These are phyloP conservation scores for Vitis hybrid DNA, from an alignment of 177 flowering plant species.

Conservation along the genomic window DNA sequence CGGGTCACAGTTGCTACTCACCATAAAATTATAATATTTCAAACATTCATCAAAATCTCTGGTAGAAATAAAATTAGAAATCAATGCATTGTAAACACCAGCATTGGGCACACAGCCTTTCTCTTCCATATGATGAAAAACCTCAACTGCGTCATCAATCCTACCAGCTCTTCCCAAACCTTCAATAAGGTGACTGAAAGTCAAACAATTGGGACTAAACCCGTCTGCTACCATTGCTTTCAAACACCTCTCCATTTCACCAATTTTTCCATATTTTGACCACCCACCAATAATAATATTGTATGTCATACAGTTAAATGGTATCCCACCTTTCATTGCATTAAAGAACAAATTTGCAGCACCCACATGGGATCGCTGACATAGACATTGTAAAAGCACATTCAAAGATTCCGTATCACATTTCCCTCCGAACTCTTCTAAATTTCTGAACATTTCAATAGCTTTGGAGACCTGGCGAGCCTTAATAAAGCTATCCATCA, in stretches of 20 bases:
- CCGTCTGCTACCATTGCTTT: slow-evolving; percentile 62
- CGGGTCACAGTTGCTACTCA: slow-evolving; percentile 45
- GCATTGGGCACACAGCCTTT: slow-evolving; percentile 42
- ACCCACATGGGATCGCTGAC: slow-evolving; percentile 56
- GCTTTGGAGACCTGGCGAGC: slow-evolving; percentile 62
- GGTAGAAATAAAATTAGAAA: slow-evolving; percentile 50
- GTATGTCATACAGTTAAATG: slow-evolving; percentile 44
- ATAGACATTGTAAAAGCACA: slow-evolving; percentile 58
- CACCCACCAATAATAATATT: slow-evolving; percentile 73
- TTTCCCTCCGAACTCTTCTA: slow-evolving; percentile 52
- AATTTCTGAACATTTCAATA: slow-evolving; percentile 41
- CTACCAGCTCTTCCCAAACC: slow-evolving; percentile 78
- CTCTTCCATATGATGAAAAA: slow-evolving; percentile 59
- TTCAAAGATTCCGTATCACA: slow-evolving; percentile 51
- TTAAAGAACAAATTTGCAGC: slow-evolving; percentile 53
- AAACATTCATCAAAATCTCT: slow-evolving; percentile 52
- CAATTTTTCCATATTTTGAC: slow-evolving; percentile 58
- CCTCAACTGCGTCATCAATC: slow-evolving; percentile 54
- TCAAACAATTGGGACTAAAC: slow-evolving; percentile 50
- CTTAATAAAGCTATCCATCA: slow-evolving; percentile 58
- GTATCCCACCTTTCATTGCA: slow-evolving; percentile 50
- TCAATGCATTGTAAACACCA: slow-evolving; percentile 66
- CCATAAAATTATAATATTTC: slow-evolving; percentile 58
- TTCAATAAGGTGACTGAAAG: slow-evolving; percentile 57
- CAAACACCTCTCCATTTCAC: slow-evolving; percentile 58